Base-by-base conservation (phyloP, 352 stramenopile species). In the Phytophthora brassicae region DNA sequence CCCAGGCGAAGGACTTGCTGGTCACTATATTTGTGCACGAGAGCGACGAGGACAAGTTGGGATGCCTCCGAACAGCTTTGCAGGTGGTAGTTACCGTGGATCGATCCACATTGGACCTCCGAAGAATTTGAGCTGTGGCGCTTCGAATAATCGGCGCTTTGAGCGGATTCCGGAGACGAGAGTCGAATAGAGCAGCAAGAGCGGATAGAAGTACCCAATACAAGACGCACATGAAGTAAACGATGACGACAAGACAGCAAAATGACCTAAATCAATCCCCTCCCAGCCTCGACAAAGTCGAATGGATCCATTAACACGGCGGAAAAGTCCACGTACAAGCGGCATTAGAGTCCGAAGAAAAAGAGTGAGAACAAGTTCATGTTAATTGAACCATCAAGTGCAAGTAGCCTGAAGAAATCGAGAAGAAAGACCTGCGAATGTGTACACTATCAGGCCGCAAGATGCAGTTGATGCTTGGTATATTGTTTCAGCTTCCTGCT, bases 21-120 rank as follows among this genome's bases (percentile, higher is more conserved):
- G 84, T 39, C 84, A 94, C 54, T 94, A 94, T 68, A 91, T 94
- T 50, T 91, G 84, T 66, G 90, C 84, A 38, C 79, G 83, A 22
- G 74, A 80, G 64, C 67, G 68, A 17, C 79, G 78, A 2, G 69
- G 68, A 17, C 64, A 68, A 36, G 44, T 81, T 3, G 60, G 64
- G 16, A 70, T 77, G 39, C 58, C 79, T 16, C 56, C 60, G 43
- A 94, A 92, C 64, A 83, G 62, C 45, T 94, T 92, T 35, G 80
- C 73, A 3, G 81, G 82, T 7, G 84, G 82, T 14, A 90, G 76
- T 68, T 94, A 92, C 70, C 77, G 82, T 16, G 82, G 82, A 24
- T 89, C 82, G 6, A 86, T 91, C 44, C 81, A 66, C 45, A 89
- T 91, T 59, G 75, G 76, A 13, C 81, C 81, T 13, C 81, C 82